Conservation (phyloP, 345 rosid species). For the Dipteronia sinensis region DNA sequence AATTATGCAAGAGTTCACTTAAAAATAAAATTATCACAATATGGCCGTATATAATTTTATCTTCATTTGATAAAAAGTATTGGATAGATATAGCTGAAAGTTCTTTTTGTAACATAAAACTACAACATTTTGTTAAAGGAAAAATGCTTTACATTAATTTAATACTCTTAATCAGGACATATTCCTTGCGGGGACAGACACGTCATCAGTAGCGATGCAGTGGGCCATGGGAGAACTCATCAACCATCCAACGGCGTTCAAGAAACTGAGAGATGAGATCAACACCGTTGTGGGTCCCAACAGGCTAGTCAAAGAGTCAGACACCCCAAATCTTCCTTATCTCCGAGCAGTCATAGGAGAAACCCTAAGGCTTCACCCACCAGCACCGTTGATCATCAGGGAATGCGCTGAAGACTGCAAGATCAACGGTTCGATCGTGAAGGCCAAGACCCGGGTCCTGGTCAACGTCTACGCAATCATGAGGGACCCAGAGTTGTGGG, state of each 20-base stretch:
- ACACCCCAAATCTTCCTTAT: constrained; percentile 44
- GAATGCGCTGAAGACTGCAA: constrained; percentile 50
- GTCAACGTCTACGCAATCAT: constrained; percentile 45
- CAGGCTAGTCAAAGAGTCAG: constrained; percentile 46
- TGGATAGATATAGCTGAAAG: too few relatives aligned
- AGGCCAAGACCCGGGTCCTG: constrained; percentile 44
- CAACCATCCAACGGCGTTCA: constrained; percentile 35
- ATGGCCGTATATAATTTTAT: too few relatives aligned
- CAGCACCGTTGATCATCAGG: constrained; percentile 53
- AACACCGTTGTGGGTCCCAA: constrained; percentile 28
- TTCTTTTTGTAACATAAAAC: too few relatives aligned
- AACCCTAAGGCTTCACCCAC: constrained; percentile 50
- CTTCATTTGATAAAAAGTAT: too few relatives aligned
- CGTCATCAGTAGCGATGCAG: constrained; percentile 49
- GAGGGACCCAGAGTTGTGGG: constrained; percentile 53
- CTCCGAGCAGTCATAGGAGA: constrained; percentile 46
- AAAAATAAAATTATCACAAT: too few relatives aligned
- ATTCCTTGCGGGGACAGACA: constrained; percentile 50
- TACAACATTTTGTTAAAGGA: too few relatives aligned
- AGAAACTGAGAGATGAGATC: constrained; percentile 46
- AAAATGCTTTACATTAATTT: too few relatives aligned
- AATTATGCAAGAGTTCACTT: too few relatives aligned
- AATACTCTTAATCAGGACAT: constrained; percentile 31
- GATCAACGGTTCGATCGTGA: constrained; percentile 33
- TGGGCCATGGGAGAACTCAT: constrained; percentile 60